Base-by-base conservation (phyloP, 352 stramenopile genomes). In the Aphanomyces astaci region DNA sequence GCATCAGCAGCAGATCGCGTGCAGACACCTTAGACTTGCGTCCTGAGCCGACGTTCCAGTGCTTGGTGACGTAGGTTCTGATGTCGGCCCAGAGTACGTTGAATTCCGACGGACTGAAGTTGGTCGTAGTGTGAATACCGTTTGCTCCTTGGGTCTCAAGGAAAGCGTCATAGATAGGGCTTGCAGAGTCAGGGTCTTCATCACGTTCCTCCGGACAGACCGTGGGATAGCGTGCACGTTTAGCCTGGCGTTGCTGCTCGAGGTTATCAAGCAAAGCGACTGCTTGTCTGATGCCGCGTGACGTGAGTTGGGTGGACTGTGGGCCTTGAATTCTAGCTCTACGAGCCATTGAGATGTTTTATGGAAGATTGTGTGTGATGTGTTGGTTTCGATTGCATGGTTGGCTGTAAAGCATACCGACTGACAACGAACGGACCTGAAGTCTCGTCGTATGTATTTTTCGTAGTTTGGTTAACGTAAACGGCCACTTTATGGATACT, bases 71-170 rank as follows among this genome's bases (percentile, higher is more conserved):
- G 30, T 63, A 51, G 13, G 40, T 25, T 13, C 17, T 17, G 19
- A 70, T n/a, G 7, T 31, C 19, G 4, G 3, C 28, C 63, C 63
- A 70, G 22, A 70, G 22, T 13, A 17, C 1, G 13, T 60, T 40
- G 46, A 70, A 63, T 32, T 70, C 63, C 9, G 27, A 3, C 2
- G 27, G 27, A 22, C 45, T 40, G 48, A 70, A 63, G 24, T 59
- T 70, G 30, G 63, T 70, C 48, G 52, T 1, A 7, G 49, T 33
- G n/a, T 46, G 28, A 19, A 67, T 67, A 36, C 56, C 25, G 3
- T 53, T 31, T 17, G 17, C 7, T 24, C 27, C 19, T 0, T n/a
- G 7, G 56, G 51, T n/a, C 3, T 53, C 56, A 1, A 65, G 36
- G 3, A 65, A 65, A 13, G 15, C 17, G 11, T 65, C 56, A 36